Percentiles rank a stretch among this genome's conserved stretches.
These are phyloP conservation scores for Parasitella parasitica DNA, from an alignment of 371 early-diverging fungal genomes.

Conservation along the genomic window DNA sequence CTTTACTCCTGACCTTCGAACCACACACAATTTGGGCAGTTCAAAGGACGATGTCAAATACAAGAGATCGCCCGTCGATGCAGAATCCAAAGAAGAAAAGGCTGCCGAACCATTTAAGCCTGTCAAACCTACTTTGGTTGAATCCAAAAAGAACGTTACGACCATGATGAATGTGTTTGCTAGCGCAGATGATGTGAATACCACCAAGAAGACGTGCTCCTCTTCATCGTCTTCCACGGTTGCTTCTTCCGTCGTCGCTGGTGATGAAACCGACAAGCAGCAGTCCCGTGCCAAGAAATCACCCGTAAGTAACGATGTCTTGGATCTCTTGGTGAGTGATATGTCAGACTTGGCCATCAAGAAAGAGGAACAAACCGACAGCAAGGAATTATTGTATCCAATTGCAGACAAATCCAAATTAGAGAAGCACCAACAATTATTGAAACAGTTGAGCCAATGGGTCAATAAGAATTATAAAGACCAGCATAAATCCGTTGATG, in stretches of 20 bases:
- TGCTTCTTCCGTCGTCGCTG: not conserved
- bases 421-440: constrained; percentile 3
- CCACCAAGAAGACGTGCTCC: not conserved
- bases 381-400: constrained; percentile 8
- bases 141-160: constrained; percentile 36
- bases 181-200: not conserved
- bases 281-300: constrained; percentile 6
- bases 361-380: not conserved
- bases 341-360: not conserved
- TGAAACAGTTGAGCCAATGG: constrained; percentile 19
- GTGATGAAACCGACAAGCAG: not conserved
- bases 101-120: constrained; percentile 22
- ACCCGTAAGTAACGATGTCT: constrained; percentile 16
- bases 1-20: constrained; percentile 36
- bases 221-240: not conserved
- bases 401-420: not conserved
- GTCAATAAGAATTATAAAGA: constrained; percentile 18
- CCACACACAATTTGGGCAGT: constrained; percentile 35
- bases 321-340: constrained; percentile 7
- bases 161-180: constrained; percentile 36
- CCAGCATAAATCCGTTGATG: not conserved
- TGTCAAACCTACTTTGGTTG: constrained; percentile 14
- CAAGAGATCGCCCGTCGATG: not conserved
- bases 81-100: constrained; percentile 17
- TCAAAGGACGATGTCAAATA: constrained; percentile 6